Evolutionary conservation across 345 rosid genomes (phyloP), one percentile per base, ranked within the genome.

Genomic region (Lumnitzera racemosa): DNA sequence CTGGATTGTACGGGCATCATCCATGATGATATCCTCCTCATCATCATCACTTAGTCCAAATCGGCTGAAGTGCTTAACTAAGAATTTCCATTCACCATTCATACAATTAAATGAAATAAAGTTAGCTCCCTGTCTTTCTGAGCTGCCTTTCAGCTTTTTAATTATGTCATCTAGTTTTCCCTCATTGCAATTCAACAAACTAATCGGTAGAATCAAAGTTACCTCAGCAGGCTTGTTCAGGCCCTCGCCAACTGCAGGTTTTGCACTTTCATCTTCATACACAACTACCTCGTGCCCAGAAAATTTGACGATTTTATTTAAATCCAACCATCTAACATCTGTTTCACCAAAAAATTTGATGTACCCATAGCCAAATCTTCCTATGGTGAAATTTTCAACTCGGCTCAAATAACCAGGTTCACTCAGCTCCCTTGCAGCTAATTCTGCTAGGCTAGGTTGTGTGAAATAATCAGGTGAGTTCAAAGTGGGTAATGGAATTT

Each of bases 31-130:
- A 76, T 87, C 97, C 63, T 88, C 99, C 57, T 86, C 96, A 17
- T 94, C 99, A 70, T 86, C 91, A n/a, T 90, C 99, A 70, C 83
- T 83, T 67, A 90, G 76, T 56, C 99, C 97, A 67, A 88, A 94
- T 78, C 90, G 88, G 76, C 99, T 90, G 65, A 90, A 94, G 80
- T 94, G 97, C 58, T 63, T 73, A 61, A 90, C 97, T 72, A 65
- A 60, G 72, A 94, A 90, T 70, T 79, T 90, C 97, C 97, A 90
- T 27, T 80, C 83, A 59, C 87, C 79, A 69, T 60, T 75, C 54
- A 43, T 55, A 56, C 77, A 78, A 68, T 86, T 72, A 74, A 84
- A 90, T 2, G 90, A 83, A 73, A 86, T 74, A 62, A 94, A 90
- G 4, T 49, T 48, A 54, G 95, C 99, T 27, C 97, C 97, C 70